A percentile compares a stretch with the other conserved stretches of the same genome.
These are phyloP conservation scores for Lactifluus volemus DNA, from an alignment of 768 basidiomycete species.

Conservation along the genomic window DNA sequence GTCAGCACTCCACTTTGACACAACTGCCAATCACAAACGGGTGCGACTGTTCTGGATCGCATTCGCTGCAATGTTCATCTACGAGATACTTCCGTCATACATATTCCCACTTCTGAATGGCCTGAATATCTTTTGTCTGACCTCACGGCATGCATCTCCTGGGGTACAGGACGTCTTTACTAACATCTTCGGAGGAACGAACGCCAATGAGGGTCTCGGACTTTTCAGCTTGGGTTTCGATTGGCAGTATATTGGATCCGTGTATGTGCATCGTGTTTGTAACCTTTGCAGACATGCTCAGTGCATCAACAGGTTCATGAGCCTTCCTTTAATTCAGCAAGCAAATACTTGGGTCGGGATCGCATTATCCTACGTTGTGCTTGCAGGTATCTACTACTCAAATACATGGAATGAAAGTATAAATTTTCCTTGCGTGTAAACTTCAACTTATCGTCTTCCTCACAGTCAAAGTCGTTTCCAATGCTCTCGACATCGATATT, in stretches of 20 bases:
- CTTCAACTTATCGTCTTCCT: constrained; percentile 3
- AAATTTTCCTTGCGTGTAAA: constrained; percentile 20
- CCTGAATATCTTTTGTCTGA: constrained; percentile 51
- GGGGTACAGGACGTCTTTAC: constrained; percentile 43
- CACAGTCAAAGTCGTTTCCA: constrained; percentile 43
- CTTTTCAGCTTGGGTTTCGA: constrained; percentile 54
- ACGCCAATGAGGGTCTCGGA: constrained; percentile 62
- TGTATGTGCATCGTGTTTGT: constrained; percentile 12
- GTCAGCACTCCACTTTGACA: constrained; percentile 43
- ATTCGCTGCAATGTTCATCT: constrained; percentile 43
- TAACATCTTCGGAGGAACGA: constrained; percentile 56
- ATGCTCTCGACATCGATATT: constrained; percentile 56
- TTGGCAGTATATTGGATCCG: constrained; percentile 56
- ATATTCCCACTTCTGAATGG: constrained; percentile 59
- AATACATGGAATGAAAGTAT: constrained; percentile 47
- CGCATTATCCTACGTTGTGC: constrained; percentile 41
- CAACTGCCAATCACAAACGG: constrained; percentile 36
- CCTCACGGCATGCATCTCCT: constrained; percentile 40
- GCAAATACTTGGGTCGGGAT: constrained; percentile 53
- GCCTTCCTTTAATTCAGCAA: constrained; percentile 47
- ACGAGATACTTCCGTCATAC: constrained; percentile 46
- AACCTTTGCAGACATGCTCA: neutral
- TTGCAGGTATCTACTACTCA: constrained; percentile 53
- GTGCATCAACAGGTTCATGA: constrained; percentile 32
- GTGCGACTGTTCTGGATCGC: constrained; percentile 45